A percentile compares a stretch with the other conserved stretches of the same genome.
These are phyloP conservation scores for Beauveria brongniartii DNA, from an alignment of 2,329 filamentous ascomycete genomes.

Conservation along the genomic window DNA sequence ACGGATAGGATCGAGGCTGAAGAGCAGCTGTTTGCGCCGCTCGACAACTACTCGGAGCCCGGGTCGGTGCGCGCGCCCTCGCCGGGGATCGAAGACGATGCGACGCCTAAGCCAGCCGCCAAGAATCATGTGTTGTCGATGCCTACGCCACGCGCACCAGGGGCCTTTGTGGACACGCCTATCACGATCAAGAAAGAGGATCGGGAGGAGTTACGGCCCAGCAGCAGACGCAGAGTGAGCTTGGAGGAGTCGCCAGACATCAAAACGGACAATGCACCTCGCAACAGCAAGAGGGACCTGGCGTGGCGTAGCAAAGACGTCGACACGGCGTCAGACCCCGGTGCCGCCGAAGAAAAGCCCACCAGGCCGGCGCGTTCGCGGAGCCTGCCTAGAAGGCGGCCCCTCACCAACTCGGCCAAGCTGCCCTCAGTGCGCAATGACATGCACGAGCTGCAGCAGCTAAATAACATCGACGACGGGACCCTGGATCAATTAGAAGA, in stretches of 20 bases:
- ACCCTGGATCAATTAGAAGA: conserved; percentile 51
- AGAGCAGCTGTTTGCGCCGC: conserved; percentile 46
- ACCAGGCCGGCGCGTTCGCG: conserved; percentile 19
- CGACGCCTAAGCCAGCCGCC: conserved; percentile 38
- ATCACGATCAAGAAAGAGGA: conserved; percentile 34
- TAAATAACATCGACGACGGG: conserved; percentile 49
- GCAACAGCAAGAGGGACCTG: conserved; percentile 19
- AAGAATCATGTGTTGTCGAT: conserved; percentile 39
- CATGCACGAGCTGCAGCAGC: conserved; percentile 42
- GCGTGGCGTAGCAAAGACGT: conserved; percentile 19
- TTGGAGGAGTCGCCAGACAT: conserved; percentile 12
- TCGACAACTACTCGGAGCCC: conserved; percentile 47
- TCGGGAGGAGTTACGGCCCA: background rate
- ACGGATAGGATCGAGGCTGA: conserved; percentile 49
- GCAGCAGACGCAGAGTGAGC: background rate
- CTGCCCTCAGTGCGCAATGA: conserved; percentile 49
- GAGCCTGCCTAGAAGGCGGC: conserved; percentile 36
- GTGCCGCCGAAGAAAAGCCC: background rate
- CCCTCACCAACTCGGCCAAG: conserved; percentile 45
- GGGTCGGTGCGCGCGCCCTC: conserved; percentile 46
- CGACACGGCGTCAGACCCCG: conserved; percentile 22
- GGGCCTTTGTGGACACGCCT: conserved; percentile 51
- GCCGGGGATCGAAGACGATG: conserved; percentile 17
- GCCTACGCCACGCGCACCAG: conserved; percentile 46
- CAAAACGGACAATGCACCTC: conserved; percentile 15